Evolutionary conservation across 257 asterid species (phyloP).

Genomic region (Galeopsis tetrahit): DNA sequence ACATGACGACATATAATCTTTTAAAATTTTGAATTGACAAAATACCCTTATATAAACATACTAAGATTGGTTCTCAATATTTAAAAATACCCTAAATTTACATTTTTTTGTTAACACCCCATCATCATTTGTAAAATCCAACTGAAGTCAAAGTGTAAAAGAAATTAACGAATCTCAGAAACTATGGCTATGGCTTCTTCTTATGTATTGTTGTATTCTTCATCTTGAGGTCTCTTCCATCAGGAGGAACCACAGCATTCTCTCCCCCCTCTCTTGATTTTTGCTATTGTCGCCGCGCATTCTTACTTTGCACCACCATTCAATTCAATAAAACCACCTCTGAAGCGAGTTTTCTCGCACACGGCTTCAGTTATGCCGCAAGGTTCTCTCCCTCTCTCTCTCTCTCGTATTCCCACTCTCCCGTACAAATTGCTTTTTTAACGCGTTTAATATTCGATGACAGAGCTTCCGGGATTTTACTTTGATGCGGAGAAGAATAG

Average conservation of each 20-base stretch:
- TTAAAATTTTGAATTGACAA: too few species aligned
- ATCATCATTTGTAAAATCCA: too few species aligned
- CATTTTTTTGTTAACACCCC: too few species aligned
- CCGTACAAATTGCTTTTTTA: background rate
- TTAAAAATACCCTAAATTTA: too few species aligned
- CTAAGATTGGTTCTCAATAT: too few species aligned
- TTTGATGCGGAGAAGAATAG: conserved; percentile 82
- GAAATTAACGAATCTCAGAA: too few species aligned
- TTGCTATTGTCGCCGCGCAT: conserved; percentile 11
- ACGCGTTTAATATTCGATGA: conserved; percentile 22
- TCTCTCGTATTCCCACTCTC: conserved; percentile 10
- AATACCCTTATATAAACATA: too few species aligned
- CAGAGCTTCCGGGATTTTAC: conserved; percentile 91
- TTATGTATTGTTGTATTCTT: too few species aligned
- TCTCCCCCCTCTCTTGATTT: conserved; percentile 9
- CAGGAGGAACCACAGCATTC: background rate
- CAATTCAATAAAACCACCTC: background rate
- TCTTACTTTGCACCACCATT: background rate
- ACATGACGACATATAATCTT: too few species aligned
- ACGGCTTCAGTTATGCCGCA: conserved; percentile 43
- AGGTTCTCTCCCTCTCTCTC: conserved; percentile 39
- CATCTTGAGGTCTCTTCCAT: too few species aligned
- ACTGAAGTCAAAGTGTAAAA: too few species aligned
- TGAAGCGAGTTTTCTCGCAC: background rate
- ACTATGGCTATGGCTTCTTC: too few species aligned